Conservation (phyloP, 2,329 filamentous ascomycete genomes). For the Venturia asperata region DNA sequence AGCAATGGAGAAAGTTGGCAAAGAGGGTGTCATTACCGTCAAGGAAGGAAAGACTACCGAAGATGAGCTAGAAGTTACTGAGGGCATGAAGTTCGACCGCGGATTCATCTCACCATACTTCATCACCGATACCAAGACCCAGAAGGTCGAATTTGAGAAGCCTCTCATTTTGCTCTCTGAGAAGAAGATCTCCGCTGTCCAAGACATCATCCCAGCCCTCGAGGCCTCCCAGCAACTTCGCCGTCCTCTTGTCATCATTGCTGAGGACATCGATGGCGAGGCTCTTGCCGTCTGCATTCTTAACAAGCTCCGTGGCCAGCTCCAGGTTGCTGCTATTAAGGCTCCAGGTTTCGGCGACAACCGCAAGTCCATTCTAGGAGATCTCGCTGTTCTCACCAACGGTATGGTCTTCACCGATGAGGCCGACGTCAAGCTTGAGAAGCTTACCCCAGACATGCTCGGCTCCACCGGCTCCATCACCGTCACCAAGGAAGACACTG, state of each 20-base stretch:
- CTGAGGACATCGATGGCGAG: constrained; percentile 98
- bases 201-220: constrained; percentile 96
- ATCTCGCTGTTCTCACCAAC: constrained; percentile 92
- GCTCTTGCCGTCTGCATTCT: constrained; percentile 97
- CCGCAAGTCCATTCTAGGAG: constrained; percentile 98
- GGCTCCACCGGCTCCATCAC: constrained; percentile 97
- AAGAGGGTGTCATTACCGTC: constrained; percentile 99
- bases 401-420: constrained; percentile 97
- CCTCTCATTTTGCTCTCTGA: constrained; percentile 95
- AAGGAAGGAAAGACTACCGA: constrained; percentile 99
- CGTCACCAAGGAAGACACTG: constrained; percentile 99
- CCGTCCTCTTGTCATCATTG: constrained; percentile 94
- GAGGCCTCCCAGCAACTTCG: constrained; percentile 94
- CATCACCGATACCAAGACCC: constrained; percentile 97
- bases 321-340: constrained; percentile 98
- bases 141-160: constrained; percentile 99
- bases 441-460: constrained; percentile 91
- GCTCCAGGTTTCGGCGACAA: constrained; percentile 99
- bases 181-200: constrained; percentile 99
- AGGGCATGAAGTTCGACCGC: constrained; percentile 99
- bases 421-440: constrained; percentile 98
- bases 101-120: constrained; percentile 99
- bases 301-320: constrained; percentile 99
- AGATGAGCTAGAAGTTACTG: constrained; percentile 96
- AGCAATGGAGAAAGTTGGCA: constrained; percentile 99